Evolutionary conservation across 2,329 filamentous ascomycete species (phyloP), one percentile per base, ranked within the genome.

Genomic region (Penicillium crustosum): DNA sequence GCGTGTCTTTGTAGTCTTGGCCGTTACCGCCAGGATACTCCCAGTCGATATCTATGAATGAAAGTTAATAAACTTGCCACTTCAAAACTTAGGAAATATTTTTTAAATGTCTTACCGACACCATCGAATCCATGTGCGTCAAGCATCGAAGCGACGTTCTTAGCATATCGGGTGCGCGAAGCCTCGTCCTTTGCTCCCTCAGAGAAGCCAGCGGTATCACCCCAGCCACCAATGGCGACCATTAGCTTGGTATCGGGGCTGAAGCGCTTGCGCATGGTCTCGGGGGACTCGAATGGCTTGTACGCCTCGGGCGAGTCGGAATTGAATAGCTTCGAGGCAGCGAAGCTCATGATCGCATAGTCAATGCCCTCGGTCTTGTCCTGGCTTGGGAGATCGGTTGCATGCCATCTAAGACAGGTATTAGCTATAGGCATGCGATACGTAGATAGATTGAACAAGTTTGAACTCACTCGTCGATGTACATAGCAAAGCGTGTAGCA

Each of bases 171-270:
- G 59, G 79, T 76, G 17, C 86, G 82, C 1, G 79, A 81, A 9
- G 72, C 64, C 1, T 82, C 77, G 4, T 80, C 79, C 50, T 77
- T 79, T 1, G 86, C 84, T 0, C 82, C 87, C 2, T 42, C 71
- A 0, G 82, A 80, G 66, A 90, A 91, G 0, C 87, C 88, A 7
- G 73, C 70, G 0, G 82, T 86, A 59, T 90, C 86, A 0, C 88
- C 88, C 89, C 89, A 92, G 52, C 89, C 89, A 12, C 89, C 89
- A 61, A 92, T 85, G 21, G 89, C 88, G 38, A 91, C 80, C 76
- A 88, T 82, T 23, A 91, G 73, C 63, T 88, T 86, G 21, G 86
- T 86, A 27, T 77, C 78, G 0, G 80, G 69, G 13, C 78, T 69
- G 55, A 86, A 88, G 21, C 83, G 75, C 27, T 74, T 73, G 19